Conservation (phyloP, 257 asterid genomes). For the Ballota nigra region DNA sequence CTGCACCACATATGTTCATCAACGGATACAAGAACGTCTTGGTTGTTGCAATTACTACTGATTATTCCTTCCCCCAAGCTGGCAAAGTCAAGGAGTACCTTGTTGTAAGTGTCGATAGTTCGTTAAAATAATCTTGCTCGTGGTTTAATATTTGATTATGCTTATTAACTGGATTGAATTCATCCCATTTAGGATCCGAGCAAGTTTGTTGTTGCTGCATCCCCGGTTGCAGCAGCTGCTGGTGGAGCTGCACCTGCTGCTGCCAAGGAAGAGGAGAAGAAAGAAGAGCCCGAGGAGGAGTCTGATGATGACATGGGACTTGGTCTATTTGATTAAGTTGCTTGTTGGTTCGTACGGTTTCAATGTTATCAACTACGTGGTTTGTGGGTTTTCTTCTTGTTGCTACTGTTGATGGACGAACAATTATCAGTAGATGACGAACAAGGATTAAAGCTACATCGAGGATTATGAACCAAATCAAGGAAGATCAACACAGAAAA, state of each 20-base stretch:
- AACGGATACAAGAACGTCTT: constrained; percentile 77
- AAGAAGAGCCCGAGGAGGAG: constrained; percentile 74
- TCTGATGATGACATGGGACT: constrained; percentile 89
- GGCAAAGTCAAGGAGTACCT: constrained; percentile 90
- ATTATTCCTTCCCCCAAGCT: constrained; percentile 88
- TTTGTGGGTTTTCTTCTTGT: too few relatives aligned
- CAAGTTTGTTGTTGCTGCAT: constrained; percentile 73
- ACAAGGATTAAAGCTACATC: too few relatives aligned
- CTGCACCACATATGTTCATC: constrained; percentile 88
- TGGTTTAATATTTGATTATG: not conserved
- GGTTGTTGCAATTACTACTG: constrained; percentile 74
- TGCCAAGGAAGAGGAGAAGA: constrained; percentile 60
- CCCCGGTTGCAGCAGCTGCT: constrained; percentile 47
- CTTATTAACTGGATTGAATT: too few relatives aligned
- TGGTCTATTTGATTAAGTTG: constrained; percentile 63
- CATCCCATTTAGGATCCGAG: constrained; percentile 57
- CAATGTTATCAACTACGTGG: not conserved
- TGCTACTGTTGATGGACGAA: too few relatives aligned
- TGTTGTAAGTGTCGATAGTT: constrained; percentile 29
- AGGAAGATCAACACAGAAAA: too few relatives aligned
- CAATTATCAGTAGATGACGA: too few relatives aligned
- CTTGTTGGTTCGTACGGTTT: not conserved
- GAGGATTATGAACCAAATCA: too few relatives aligned
- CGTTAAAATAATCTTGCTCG: not conserved
- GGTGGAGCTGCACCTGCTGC: constrained; percentile 43